Base-by-base conservation (phyloP, 2,329 filamentous ascomycete species). In the Fusarium staphyleae region DNA sequence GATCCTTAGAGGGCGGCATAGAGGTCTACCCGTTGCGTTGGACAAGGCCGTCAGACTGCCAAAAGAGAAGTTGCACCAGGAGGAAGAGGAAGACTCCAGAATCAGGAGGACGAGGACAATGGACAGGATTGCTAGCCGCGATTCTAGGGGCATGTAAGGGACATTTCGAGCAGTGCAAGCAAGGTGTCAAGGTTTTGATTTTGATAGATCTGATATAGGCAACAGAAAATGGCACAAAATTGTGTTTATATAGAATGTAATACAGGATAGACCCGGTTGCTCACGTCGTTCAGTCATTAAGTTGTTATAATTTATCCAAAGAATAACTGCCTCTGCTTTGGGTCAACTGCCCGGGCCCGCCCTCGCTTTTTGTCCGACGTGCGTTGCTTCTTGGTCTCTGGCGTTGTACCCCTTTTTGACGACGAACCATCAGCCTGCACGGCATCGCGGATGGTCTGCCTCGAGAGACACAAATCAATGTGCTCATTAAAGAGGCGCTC, bases 401-500 rank as follows among this genome's bases (percentile, higher is more conserved):
- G 70, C 3, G 73, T 75, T 11, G 69, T 66, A 33, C 74, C 74
- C 13, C 48, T 52, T 13, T 48, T 36, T 40, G 42, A 52, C 7
- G 52, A 58, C 22, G 69, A 43, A 41, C 68, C 69, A 55, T 79
- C 73, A 48, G 80, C 80, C 51, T 90, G 87, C 1, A 95, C 87
- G 0, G 86, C 88, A 66, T 97, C 91, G 37, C 88, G 88, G 65
- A 99, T 98, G 0, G 91, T 90, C 67, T 90, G 86, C 48, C 87
- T 82, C 1, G 93, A 97, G 2, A 99, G 81, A 71, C 95, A 99
- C 8, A 89, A 83, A 70, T 99, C 95, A 44, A 99, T 92, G 68
- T 99, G 95, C 50, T 89, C 85, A 63, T 99, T 99, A 74, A 98
- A 96, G 1, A 76, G 77, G 37, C 81, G 81, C 70, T 97, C 91